Percentiles rank a stretch among this genome's conserved stretches.
These are phyloP conservation scores for Cyphellophora europaea DNA, from an alignment of 2,329 filamentous ascomycete species.

Conservation along the genomic window DNA sequence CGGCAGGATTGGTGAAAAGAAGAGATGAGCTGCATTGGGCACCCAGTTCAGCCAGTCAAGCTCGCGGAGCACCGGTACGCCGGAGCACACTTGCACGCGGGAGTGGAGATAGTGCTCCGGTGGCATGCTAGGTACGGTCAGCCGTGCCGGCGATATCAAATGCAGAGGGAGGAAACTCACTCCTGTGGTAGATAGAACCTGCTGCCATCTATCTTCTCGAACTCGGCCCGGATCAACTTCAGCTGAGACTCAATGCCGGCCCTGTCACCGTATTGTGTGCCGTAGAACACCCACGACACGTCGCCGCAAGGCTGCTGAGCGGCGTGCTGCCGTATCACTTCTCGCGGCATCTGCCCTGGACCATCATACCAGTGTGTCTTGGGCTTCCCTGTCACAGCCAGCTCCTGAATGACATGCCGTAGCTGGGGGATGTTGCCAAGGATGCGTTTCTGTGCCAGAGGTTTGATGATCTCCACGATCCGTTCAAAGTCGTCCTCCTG, in stretches of 20 bases:
- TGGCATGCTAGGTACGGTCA: too few relatives aligned
- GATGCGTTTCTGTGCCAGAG: conserved; percentile 21
- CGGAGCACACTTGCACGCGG: conserved; percentile 21
- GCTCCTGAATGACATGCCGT: conserved; percentile 22
- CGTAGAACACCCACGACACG: conserved; percentile 24
- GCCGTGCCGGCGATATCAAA: too few relatives aligned
- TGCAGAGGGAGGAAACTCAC: too few relatives aligned
- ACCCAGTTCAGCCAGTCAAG: conserved; percentile 26
- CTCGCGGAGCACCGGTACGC: conserved; percentile 20
- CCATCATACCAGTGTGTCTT: conserved; percentile 18
- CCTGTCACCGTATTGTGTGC: conserved; percentile 22
- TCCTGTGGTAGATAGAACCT: conserved; percentile 25
- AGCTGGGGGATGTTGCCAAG: conserved; percentile 24
- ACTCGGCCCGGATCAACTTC: conserved; percentile 19
- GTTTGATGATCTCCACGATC: conserved; percentile 29
- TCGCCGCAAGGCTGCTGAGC: conserved; percentile 20
- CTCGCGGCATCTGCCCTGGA: conserved; percentile 19
- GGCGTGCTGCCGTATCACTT: conserved; percentile 21
- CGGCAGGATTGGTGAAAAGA: conserved; percentile 21
- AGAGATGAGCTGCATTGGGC: conserved; percentile 25
- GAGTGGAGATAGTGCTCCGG: conserved; percentile 23
- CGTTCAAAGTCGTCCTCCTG: conserved; percentile 26
- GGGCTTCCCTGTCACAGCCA: conserved; percentile 22
- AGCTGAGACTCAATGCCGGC: conserved; percentile 20
- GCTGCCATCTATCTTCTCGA: conserved; percentile 21